Evolutionary conservation across 371 early-diverging fungal genomes (phyloP).

Genomic region (Rhizomucor miehei): DNA sequence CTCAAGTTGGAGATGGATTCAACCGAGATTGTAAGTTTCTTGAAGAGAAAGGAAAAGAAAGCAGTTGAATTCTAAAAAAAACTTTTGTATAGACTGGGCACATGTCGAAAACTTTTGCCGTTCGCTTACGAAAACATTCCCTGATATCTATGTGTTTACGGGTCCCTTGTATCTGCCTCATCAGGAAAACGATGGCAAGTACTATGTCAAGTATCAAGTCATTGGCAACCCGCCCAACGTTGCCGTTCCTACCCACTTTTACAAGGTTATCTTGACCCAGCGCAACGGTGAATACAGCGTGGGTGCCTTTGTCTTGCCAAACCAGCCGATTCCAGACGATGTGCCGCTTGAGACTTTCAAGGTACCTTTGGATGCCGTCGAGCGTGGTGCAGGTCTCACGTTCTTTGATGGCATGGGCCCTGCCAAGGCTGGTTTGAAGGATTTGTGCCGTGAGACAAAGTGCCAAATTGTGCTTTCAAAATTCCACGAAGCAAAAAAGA

Average conservation of each 20-base stretch:
- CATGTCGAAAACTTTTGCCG: conserved; percentile 76
- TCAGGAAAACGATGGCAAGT: conserved; percentile 65
- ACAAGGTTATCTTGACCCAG: conserved; percentile 75
- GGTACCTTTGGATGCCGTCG: conserved; percentile 76
- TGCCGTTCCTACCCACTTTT: conserved; percentile 94
- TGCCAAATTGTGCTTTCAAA: conserved; percentile 44
- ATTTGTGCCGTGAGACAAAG: conserved; percentile 46
- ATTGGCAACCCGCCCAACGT: conserved; percentile 87
- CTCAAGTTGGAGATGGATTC: conserved; percentile 83
- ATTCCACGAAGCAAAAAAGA: conserved; percentile 43
- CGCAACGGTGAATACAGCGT: conserved; percentile 49
- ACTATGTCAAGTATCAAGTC: conserved; percentile 84
- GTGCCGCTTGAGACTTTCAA: conserved; percentile 68
- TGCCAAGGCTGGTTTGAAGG: conserved; percentile 35
- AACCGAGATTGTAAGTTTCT: conserved; percentile 67
- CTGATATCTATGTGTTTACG: conserved; percentile 76
- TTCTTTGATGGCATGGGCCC: conserved; percentile 72
- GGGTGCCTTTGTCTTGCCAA: conserved; percentile 88
- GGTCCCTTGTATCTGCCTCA: conserved; percentile 81
- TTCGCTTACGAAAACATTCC: conserved; percentile 56
- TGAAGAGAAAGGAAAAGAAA: too few relatives aligned
- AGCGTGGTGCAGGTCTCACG: conserved; percentile 72
- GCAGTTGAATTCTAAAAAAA: conserved; percentile 1
- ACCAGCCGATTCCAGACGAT: conserved; percentile 64
- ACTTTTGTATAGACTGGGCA: conserved; percentile 71